A percentile compares a stretch with the other conserved stretches of the same genome.
These are phyloP conservation scores for Euphrasia arctica DNA, from an alignment of 305 asterid species.

Conservation along the genomic window DNA sequence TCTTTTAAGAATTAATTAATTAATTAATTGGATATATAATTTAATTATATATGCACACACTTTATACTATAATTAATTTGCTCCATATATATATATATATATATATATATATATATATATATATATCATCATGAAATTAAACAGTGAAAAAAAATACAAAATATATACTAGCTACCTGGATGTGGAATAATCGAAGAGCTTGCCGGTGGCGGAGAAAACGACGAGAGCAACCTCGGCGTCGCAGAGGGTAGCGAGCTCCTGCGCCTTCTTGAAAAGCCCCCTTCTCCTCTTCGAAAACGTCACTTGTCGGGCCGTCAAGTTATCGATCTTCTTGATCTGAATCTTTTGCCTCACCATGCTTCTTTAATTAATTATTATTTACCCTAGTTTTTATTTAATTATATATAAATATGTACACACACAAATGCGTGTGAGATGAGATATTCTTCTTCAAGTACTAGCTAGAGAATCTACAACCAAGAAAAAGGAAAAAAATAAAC, in stretches of 20 bases:
- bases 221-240: conserved; percentile 80
- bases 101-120: too few relatives aligned
- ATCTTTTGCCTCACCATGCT: conserved; percentile 74
- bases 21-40: too few relatives aligned
- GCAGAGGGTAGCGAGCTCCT: conserved; percentile 71
- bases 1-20: too few relatives aligned
- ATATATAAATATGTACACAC: too few relatives aligned
- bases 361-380: conserved; percentile 16
- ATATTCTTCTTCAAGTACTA: conserved; percentile 31
- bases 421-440: too few relatives aligned
- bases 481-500: neutral
- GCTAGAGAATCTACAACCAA: conserved; percentile 33
- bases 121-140: too few relatives aligned
- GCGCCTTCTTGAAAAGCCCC: conserved; percentile 89
- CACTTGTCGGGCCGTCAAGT: conserved; percentile 71
- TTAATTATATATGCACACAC: too few relatives aligned
- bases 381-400: neutral
- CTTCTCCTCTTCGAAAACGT: conserved; percentile 80
- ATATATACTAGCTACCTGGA: conserved; percentile 41
- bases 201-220: conserved; percentile 78
- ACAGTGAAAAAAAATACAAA: too few relatives aligned
- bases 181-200: conserved; percentile 55
- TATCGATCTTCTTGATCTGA: conserved; percentile 76
- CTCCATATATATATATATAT: too few relatives aligned
- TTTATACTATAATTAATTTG: too few relatives aligned